phyloP scores from a whole-genome alignment of 441 rosid genomes.

The Syzygium malaccense region DNA sequence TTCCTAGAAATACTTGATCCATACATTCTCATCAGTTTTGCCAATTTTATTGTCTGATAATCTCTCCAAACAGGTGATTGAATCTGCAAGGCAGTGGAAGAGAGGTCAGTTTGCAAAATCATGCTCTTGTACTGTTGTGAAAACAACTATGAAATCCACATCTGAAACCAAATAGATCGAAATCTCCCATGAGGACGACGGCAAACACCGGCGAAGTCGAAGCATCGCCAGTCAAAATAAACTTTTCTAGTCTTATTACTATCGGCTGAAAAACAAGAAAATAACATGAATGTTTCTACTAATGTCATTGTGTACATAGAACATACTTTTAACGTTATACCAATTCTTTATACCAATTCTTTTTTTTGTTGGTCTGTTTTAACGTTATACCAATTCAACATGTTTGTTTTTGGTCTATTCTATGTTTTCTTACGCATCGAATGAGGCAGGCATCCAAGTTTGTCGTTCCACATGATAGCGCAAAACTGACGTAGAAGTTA shows the following conservation, averaged over 20 bases:
- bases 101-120: background rate
- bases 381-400: background rate
- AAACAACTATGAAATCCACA: too few relatives aligned
- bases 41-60: too few relatives aligned
- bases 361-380: too few relatives aligned
- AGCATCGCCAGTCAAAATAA: accelerated
- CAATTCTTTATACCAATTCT: too few relatives aligned
- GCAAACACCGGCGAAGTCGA: accelerated
- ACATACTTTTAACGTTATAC: background rate
- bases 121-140: too few relatives aligned
- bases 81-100: background rate
- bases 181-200: background rate
- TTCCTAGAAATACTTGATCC: accelerated
- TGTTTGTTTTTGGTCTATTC: too few relatives aligned
- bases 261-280: background rate
- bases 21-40: too few relatives aligned
- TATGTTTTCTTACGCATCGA: too few relatives aligned
- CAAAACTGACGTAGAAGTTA: too few relatives aligned
- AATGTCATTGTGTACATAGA: accelerated
- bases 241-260: background rate
- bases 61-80: too few relatives aligned
- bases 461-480: too few relatives aligned
- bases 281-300: background rate
- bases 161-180: background rate
- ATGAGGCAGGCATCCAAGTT: too few relatives aligned